Percentiles rank a stretch among this genome's conserved stretches.
These are phyloP conservation scores for Neotropicomus parvogracilis DNA, from an alignment of 1,284 basidiomycete species.

Conservation along the genomic window DNA sequence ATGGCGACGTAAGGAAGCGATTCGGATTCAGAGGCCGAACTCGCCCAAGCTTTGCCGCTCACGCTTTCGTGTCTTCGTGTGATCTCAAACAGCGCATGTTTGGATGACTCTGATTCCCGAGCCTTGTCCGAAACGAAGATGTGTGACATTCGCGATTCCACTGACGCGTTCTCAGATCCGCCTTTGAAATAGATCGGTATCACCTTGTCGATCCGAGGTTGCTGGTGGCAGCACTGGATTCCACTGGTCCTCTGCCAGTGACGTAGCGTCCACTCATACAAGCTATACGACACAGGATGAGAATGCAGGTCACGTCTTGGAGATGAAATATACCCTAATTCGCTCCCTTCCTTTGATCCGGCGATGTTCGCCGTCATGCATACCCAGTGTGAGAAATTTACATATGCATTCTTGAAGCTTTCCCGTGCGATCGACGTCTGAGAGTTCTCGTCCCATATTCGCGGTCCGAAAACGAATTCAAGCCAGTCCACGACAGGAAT, in stretches of 20 bases:
- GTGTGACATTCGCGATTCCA: slow-evolving; percentile 4
- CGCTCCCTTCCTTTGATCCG: background rate
- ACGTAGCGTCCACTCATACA: too few relatives aligned
- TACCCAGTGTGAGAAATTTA: slow-evolving; percentile 18
- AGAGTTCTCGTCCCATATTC: background rate
- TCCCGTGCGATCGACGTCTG: background rate
- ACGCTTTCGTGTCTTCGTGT: background rate
- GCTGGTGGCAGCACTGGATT: slow-evolving; percentile 12
- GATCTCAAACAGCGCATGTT: background rate
- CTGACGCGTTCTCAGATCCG: background rate
- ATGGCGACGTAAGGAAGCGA: slow-evolving; percentile 8
- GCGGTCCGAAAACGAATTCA: too few relatives aligned
- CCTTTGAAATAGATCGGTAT: slow-evolving; percentile 18
- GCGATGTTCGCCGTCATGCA: slow-evolving; percentile 6
- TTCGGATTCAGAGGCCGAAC: background rate
- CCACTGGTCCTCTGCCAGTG: slow-evolving; percentile 17
- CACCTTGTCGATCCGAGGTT: too few relatives aligned
- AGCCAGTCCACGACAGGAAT: slow-evolving; percentile 3
- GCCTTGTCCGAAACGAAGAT: slow-evolving; percentile 13
- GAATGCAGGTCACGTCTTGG: background rate
- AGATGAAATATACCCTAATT: background rate
- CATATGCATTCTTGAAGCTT: slow-evolving; percentile 5
- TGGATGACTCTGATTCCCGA: background rate
- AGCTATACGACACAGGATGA: background rate
- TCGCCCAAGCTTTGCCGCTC: too few relatives aligned